Base-by-base conservation (phyloP, 2,329 filamentous ascomycete species). In the Penicillium sp. region DNA sequence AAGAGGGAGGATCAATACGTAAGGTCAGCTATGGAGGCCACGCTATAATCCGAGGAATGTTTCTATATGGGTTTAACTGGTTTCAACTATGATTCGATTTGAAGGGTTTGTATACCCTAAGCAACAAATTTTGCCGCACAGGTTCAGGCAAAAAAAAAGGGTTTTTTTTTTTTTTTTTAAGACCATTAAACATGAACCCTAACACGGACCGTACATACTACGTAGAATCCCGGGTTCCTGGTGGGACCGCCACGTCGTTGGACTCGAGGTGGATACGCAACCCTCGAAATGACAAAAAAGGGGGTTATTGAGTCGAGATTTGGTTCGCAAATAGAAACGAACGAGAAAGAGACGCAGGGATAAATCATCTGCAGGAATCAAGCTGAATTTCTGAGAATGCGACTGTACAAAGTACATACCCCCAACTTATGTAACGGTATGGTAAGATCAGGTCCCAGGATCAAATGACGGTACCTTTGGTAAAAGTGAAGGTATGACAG, bases 211-310 rank as follows among this genome's bases (percentile, higher is more conserved):
- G 43, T 50, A 52, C 53, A 46, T 43, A 41, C 19, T 41, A 41
- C 39, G 39, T 41, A 57, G 48, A 24, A 22, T 46, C 48, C 50
- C 43, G 46, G 49, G 49, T 58, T 61, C 44, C 37, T 58, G 29
- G 60, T 62, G 58, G 60, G 48, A 51, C 60, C 44, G 60, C 55
- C 57, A 56, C 51, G 57, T 60, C 35, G 53, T 41, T 50, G 24
- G 21, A 37, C 48, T 50, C 39, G 35, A 31, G 16, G 45, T 50
- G 48, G 48, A 50, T 39, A 50, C 48, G 33, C 31, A 46, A 31
- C 45, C 45, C 45, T 47, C 45, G 27, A 50, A 29, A 19, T 31
- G 39, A 53, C 21, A 53, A 27, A 53, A 37, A 47, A 16, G 16
- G 39, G 48, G 48, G 13, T 39, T 21, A 5, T 27, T n/a, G 14